Conservation (phyloP, 192 early-diverging fungal genomes). For the Cladochytrium replicatum region DNA sequence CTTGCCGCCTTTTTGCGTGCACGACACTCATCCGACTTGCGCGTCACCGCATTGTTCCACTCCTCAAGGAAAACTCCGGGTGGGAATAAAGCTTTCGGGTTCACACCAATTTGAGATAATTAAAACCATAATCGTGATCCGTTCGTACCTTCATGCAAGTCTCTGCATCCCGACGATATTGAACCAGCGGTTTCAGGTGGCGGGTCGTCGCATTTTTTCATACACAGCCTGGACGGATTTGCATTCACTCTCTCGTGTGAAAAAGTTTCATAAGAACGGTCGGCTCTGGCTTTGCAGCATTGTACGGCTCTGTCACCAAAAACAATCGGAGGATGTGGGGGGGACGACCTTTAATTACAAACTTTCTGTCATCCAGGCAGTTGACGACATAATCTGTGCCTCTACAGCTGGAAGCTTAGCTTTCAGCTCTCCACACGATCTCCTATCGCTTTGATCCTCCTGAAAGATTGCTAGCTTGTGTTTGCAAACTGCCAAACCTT, state of each 20-base stretch:
- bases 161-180: constrained; percentile 28
- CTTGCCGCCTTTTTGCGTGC: constrained; percentile 5
- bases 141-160: constrained; percentile 18
- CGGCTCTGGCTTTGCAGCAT: constrained; percentile 10
- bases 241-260: constrained; percentile 16
- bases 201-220: constrained; percentile 17
- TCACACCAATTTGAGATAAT: not conserved
- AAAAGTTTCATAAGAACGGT: constrained; percentile 21
- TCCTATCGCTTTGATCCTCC: too few species aligned
- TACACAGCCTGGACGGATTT: constrained; percentile 12
- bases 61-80: constrained; percentile 38
- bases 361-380: too few species aligned
- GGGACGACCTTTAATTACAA: too few species aligned
- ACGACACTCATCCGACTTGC: constrained; percentile 22
- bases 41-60: constrained; percentile 30
- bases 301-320: too few species aligned
- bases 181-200: constrained; percentile 29
- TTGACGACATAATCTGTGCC: too few species aligned
- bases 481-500: too few species aligned
- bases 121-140: not conserved
- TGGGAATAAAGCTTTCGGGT: constrained; percentile 29
- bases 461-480: too few species aligned
- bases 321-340: too few species aligned
- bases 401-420: too few species aligned
- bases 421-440: too few species aligned